Evolutionary conservation across 2,329 filamentous ascomycete genomes (phyloP), one percentile per base, ranked within the genome.

Genomic region (Raffaelea ambrosiae): DNA sequence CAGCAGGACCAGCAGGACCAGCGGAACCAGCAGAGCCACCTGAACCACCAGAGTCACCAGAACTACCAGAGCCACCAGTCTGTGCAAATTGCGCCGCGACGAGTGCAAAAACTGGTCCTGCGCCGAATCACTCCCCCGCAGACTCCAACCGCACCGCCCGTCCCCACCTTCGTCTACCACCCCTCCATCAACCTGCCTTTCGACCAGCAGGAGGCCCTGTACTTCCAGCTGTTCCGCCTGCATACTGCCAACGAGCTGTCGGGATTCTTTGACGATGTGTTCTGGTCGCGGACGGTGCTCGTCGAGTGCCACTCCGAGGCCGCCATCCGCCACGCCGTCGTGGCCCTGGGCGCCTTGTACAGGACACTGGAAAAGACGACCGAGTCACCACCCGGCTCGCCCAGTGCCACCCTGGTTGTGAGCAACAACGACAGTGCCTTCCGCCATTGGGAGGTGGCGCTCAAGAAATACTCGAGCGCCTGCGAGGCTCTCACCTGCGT

Each of bases 311-410:
- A 84, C 53, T 68, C 70, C 1, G 77, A 83, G 57, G 66, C 73
- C 13, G 72, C 80, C 22, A 79, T 85, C 50, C 74, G 76, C 13
- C 79, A 84, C 59, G 78, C 81, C 11, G 79, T 85, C 10, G 71
- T 84, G 21, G 82, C 81, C 5, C 66, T 86, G 8, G 81, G 80
- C 16, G 79, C 80, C 3, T 64, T 86, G 36, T 84, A 85, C 61
- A 83, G 83, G 61, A 83, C 79, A 1, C 62, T 83, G 7, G 80
- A 84, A 49, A 74, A 77, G 58, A 70, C 72, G 5, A 70, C 69
- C 20, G 74, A 75, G 52, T 71, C 73, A 2, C 68, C 71, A 2
- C 72, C 72, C 3, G 61, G 64, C 7, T 75, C 74, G 4, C 74
- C 74, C 2, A 59, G 61, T 0, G 58, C 56, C 18, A 57, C 56